Evolutionary conservation across 345 rosid species (phyloP).

Genomic region (Jatropha curcas): DNA sequence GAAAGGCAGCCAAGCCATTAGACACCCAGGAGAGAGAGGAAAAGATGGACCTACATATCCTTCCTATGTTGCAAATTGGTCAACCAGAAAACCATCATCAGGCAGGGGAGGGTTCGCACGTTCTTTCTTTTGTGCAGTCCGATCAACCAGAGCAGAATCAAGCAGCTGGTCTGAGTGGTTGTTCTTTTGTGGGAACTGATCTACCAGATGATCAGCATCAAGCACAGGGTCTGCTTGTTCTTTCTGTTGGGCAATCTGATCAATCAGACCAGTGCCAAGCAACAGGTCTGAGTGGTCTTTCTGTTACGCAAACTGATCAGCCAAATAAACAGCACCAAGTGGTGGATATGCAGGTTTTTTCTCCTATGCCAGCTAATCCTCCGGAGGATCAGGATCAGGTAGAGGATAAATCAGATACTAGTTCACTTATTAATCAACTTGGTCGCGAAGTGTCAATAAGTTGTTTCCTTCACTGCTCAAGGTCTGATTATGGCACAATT

Average conservation of each 20-base stretch:
- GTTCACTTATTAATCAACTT: slow-evolving; percentile 52
- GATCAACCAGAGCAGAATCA: no score
- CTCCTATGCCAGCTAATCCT: background rate
- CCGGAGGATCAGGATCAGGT: slow-evolving; percentile 18
- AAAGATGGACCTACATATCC: slow-evolving; percentile 5
- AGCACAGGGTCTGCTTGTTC: background rate
- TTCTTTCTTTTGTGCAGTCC: no score
- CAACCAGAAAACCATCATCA: no score
- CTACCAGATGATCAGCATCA: background rate
- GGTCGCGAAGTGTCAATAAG: slow-evolving; percentile 61
- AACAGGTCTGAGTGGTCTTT: background rate
- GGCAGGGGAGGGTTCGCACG: no score
- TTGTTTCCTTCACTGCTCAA: slow-evolving; percentile 63
- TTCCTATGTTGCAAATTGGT: no score
- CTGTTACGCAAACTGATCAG: background rate
- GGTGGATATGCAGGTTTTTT: background rate
- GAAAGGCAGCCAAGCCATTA: slow-evolving; percentile 27
- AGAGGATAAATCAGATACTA: slow-evolving; percentile 40
- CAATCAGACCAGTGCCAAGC: slow-evolving; percentile 13
- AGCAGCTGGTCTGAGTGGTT: slow-evolving; percentile 10
- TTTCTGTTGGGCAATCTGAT: slow-evolving; percentile 4
- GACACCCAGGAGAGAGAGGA: slow-evolving; percentile 14
- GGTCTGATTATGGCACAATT: slow-evolving; percentile 46
- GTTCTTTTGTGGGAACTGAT: background rate
- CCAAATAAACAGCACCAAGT: background rate